Base-by-base conservation (phyloP, 495 filamentous ascomycete genomes). In the Entonaema liquescens region DNA sequence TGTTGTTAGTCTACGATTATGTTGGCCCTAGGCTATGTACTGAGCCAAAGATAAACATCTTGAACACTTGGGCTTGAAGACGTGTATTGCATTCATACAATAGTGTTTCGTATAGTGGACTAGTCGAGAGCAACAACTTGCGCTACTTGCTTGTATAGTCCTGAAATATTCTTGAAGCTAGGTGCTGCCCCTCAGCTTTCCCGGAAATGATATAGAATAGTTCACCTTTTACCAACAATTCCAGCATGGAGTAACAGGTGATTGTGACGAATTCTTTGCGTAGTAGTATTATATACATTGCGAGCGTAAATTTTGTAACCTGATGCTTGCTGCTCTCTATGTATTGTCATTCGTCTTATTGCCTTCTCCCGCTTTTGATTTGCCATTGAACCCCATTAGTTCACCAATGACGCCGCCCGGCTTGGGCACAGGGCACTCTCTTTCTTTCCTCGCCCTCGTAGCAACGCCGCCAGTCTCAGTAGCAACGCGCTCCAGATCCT, bases 371-470 rank as follows among this genome's bases (percentile, higher is more conserved):
- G 57, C 49, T 47, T 77, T 57, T 17, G 68, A 62, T 50, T 74
- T 76, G 28, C 77, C 83, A 7, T 47, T 47, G 72, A 95, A 90
- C 0, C 93, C 93, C 68, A 97, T 79, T 40, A 94, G 73, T 75
- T 91, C 86, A 21, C 92, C 92, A 58, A 95, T 79, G 12, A 92
- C 77, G 9, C 92, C 93, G 17, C 86, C 82, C 0, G 93, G 93
- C 74, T 96, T 97, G 3, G 93, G 93, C 1, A 97, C 90, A 0
- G 93, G 93, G 73, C 93, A 97, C 76, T 94, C 75, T 36, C 73
- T 64, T 33, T 76, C 85, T 57, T 82, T 79, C 75, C 77, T 83
- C 31, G 73, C 53, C 9, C 78, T 61, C 11, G 73, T 72, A 12
- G 75, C 74, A 15, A 38, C 55, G 44, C 28, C 52, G 59, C 38